Conservation (phyloP, 495 filamentous ascomycete genomes). For the Xylaria curta region DNA sequence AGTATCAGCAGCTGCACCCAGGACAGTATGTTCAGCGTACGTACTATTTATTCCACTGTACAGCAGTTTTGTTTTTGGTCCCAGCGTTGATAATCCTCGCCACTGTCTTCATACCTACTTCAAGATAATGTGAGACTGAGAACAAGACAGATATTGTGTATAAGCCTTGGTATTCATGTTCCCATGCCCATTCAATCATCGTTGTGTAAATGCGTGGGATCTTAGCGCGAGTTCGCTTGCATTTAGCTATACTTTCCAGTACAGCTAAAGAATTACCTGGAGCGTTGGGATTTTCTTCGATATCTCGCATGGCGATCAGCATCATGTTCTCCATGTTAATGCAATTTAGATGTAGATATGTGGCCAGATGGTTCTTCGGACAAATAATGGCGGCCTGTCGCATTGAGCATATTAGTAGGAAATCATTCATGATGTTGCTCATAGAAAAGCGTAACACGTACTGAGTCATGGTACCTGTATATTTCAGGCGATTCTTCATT, state of each 20-base stretch:
- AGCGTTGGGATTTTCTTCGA: neutral
- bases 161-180: neutral
- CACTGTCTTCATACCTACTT: neutral
- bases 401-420: neutral
- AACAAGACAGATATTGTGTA: neutral
- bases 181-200: neutral
- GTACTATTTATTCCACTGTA: constrained; percentile 3
- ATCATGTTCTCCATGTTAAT: neutral
- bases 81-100: neutral
- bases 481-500: neutral
- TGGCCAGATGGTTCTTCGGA: neutral
- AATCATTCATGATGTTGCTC: neutral
- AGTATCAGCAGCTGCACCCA: neutral
- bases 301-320: neutral
- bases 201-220: neutral
- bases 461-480: neutral
- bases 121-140: neutral
- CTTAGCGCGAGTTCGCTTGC: neutral
- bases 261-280: neutral
- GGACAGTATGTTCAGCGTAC: neutral
- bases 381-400: neutral
- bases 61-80: neutral
- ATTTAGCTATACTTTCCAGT: neutral
- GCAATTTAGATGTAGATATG: neutral
- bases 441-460: neutral